phyloP scores from a whole-genome alignment of 768 basidiomycete species.

The Sutorius australiensis region DNA sequence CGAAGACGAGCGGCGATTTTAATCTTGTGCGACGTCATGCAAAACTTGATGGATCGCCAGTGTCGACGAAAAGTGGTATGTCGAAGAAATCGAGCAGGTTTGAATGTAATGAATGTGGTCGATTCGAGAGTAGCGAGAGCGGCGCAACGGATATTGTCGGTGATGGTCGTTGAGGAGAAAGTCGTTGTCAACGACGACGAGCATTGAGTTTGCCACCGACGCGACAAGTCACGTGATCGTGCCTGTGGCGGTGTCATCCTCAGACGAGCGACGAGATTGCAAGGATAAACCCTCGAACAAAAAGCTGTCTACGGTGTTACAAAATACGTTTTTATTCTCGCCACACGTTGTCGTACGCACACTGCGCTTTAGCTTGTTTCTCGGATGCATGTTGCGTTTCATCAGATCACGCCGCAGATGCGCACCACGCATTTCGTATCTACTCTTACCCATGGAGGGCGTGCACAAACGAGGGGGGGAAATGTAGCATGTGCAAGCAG shows the following conservation, averaged over 20 bases:
- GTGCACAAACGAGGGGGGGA: too few species aligned
- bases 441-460: too few species aligned
- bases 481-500: too few species aligned
- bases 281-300: too few species aligned
- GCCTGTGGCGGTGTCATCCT: not conserved
- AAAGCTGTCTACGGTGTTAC: too few species aligned
- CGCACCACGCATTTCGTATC: too few species aligned
- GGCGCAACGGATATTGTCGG: not conserved
- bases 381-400: too few species aligned
- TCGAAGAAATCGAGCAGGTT: not conserved
- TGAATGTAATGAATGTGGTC: not conserved
- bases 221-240: slow-evolving; percentile 26
- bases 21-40: slow-evolving; percentile 45
- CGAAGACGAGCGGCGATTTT: slow-evolving; percentile 71
- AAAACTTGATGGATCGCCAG: not conserved
- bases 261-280: too few species aligned
- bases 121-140: not conserved
- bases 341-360: too few species aligned
- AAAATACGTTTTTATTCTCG: too few species aligned
- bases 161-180: not conserved
- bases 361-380: too few species aligned
- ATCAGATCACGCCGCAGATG: too few species aligned
- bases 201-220: not conserved
- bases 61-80: not conserved
- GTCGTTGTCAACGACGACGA: not conserved